phyloP scores from a whole-genome alignment of 1,284 basidiomycete species.

The Ustilago nuda region DNA sequence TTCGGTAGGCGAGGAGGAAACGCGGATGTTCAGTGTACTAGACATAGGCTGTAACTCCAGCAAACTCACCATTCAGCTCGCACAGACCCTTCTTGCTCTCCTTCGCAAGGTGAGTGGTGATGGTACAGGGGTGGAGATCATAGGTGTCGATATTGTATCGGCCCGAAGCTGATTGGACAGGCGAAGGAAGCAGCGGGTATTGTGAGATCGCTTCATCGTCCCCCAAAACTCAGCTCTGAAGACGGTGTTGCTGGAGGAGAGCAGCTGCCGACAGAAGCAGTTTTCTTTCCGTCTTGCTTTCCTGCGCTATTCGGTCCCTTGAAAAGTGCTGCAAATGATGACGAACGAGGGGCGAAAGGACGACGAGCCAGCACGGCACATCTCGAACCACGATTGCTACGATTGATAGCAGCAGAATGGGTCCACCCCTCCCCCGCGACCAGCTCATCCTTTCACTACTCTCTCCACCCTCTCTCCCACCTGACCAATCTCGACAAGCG shows the following conservation, averaged over 20 bases:
- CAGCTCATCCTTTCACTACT: not conserved
- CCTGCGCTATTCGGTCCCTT: conserved; percentile 28
- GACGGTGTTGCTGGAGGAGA: not conserved
- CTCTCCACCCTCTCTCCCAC: not conserved
- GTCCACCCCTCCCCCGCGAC: conserved; percentile 3
- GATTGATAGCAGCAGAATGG: conserved; percentile 31
- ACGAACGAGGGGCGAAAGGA: conserved; percentile 4
- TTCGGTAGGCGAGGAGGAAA: not conserved
- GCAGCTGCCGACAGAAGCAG: conserved; percentile 15
- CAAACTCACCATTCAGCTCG: conserved; percentile 38
- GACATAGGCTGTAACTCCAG: conserved; percentile 50
- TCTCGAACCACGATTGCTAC: conserved; percentile 8
- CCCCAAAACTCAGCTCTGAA: not conserved
- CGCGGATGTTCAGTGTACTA: conserved; percentile 6
- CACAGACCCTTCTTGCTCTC: conserved; percentile 19
- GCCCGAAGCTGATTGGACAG: conserved; percentile 30
- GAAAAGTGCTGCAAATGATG: not conserved
- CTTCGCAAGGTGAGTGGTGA: not conserved
- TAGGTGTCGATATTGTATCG: conserved; percentile 46
- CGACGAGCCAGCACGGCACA: not conserved
- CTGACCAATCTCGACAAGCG: not conserved
- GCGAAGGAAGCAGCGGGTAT: conserved; percentile 23
- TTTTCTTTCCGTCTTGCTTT: conserved; percentile 36
- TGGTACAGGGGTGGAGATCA: not conserved
- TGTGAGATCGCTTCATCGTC: conserved; percentile 24